Conservation (phyloP, 2,329 filamentous ascomycete species). For the Epichloe typhina region DNA sequence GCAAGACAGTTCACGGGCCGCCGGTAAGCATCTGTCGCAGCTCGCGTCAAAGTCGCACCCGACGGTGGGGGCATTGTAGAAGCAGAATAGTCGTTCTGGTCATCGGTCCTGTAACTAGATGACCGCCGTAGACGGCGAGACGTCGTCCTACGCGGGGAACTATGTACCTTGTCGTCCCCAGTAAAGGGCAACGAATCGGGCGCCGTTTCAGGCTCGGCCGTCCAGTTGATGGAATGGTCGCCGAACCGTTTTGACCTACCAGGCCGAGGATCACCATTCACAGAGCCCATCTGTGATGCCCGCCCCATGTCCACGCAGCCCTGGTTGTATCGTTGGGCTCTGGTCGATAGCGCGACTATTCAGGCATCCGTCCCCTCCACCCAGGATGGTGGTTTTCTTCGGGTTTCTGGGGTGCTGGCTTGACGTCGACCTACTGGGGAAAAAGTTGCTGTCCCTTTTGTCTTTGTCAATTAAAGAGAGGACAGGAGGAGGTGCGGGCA, state of each 20-base stretch:
- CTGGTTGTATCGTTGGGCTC: conserved; percentile 14
- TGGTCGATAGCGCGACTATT: conserved; percentile 7
- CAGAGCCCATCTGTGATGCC: conserved; percentile 18
- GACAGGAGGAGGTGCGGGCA: not conserved
- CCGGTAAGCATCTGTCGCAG: conserved; percentile 19
- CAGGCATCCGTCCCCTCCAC: conserved; percentile 1
- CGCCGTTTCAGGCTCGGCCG: conserved; percentile 7
- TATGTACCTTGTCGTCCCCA: conserved; percentile 18
- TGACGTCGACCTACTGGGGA: not conserved
- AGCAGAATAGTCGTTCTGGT: conserved; percentile 12
- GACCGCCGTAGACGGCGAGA: conserved; percentile 11
- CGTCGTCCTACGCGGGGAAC: conserved; percentile 17
- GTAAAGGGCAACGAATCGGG: conserved; percentile 17
- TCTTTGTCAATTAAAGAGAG: not conserved
- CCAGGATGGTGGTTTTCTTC: conserved; percentile 4
- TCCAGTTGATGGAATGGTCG: conserved; percentile 8
- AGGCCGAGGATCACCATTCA: conserved; percentile 14
- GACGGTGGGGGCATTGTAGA: conserved; percentile 16
- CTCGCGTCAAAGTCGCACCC: conserved; percentile 9
- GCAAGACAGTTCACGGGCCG: conserved; percentile 15
- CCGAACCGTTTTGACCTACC: conserved; percentile 15
- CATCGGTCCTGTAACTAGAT: conserved; percentile 13
- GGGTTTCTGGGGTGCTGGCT: not conserved
- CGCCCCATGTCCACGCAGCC: conserved; percentile 18
- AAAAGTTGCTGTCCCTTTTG: not conserved